Conservation (phyloP, 2,329 filamentous ascomycete species). For the Albophoma yamanashiensis region DNA sequence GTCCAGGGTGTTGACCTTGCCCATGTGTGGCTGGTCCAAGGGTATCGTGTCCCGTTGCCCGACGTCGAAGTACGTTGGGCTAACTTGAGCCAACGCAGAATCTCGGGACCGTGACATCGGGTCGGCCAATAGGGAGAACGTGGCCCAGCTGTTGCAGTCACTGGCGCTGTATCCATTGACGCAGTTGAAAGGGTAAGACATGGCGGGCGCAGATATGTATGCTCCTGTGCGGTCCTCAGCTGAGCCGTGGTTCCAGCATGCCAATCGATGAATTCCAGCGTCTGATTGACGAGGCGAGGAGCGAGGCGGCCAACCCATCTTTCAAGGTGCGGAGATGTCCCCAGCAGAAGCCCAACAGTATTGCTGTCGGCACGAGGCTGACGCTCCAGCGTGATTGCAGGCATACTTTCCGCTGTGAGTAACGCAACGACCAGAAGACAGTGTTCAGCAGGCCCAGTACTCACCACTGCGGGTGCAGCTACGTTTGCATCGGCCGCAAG, state of each 20-base stretch:
- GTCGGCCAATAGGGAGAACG: slow-evolving; percentile 39
- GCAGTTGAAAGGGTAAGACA: slow-evolving; percentile 32
- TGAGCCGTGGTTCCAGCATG: slow-evolving; percentile 33
- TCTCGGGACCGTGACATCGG: slow-evolving; percentile 43
- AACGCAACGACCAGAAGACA: neutral
- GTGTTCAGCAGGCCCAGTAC: neutral
- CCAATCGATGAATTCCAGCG: slow-evolving; percentile 44
- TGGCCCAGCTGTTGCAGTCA: slow-evolving; percentile 43
- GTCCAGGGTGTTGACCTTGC: slow-evolving; percentile 52
- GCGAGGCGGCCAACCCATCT: slow-evolving; percentile 39
- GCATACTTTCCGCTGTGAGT: slow-evolving; percentile 53
- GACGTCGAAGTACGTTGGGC: neutral
- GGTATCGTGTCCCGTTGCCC: slow-evolving; percentile 29
- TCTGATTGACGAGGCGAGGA: slow-evolving; percentile 43
- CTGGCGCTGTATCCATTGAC: slow-evolving; percentile 47
- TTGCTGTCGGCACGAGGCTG: neutral
- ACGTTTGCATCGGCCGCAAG: slow-evolving; percentile 53
- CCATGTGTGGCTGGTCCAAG: slow-evolving; percentile 58
- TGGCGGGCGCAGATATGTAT: neutral
- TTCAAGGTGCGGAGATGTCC: slow-evolving; percentile 39
- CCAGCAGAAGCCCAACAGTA: neutral
- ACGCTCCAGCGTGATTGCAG: slow-evolving; percentile 18
- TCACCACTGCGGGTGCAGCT: slow-evolving; percentile 24
- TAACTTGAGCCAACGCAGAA: slow-evolving; percentile 23
- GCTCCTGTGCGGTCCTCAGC: neutral